These are phyloP conservation scores for Pseudogymnoascus sp. DNA, from an alignment of 2,329 filamentous ascomycete species.

Conservation along the genomic window DNA sequence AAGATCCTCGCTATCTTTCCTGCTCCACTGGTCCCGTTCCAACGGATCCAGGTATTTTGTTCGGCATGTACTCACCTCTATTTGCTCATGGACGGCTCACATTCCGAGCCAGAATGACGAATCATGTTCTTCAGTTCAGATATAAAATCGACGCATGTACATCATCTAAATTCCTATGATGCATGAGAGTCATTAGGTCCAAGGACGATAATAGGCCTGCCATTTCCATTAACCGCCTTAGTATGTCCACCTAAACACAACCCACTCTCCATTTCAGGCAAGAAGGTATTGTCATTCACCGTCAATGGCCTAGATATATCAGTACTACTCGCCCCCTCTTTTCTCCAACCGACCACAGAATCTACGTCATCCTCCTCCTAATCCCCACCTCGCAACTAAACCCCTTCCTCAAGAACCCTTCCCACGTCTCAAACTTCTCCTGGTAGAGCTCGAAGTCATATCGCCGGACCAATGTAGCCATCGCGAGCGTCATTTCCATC, in stretches of 20 bases:
- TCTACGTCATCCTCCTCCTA: not conserved
- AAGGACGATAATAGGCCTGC: not conserved
- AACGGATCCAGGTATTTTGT: conserved; percentile 28
- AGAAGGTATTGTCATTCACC: not conserved
- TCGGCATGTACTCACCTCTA: conserved; percentile 26
- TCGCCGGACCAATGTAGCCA: conserved; percentile 51
- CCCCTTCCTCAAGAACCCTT: conserved; percentile 74
- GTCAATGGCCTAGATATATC: not conserved
- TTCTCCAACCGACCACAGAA: not conserved
- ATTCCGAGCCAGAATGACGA: too few species aligned
- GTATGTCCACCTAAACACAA: not conserved
- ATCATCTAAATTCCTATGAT: not conserved
- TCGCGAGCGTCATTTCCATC: conserved; percentile 76
- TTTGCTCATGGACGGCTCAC: too few species aligned
- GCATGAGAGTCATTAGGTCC: not conserved
- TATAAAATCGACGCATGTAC: not conserved
- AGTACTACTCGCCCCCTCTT: not conserved
- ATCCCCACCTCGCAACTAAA: conserved; percentile 52
- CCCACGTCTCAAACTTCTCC: conserved; percentile 61
- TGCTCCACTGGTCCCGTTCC: conserved; percentile 26
- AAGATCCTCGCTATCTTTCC: too few species aligned
- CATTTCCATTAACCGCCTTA: not conserved
- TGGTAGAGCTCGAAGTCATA: conserved; percentile 51
- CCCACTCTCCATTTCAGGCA: not conserved
- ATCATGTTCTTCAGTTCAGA: not conserved